Evolutionary conservation across 1,139 yeast species (phyloP), one percentile per base, ranked within the genome.

Genomic region (Candida sp.): DNA sequence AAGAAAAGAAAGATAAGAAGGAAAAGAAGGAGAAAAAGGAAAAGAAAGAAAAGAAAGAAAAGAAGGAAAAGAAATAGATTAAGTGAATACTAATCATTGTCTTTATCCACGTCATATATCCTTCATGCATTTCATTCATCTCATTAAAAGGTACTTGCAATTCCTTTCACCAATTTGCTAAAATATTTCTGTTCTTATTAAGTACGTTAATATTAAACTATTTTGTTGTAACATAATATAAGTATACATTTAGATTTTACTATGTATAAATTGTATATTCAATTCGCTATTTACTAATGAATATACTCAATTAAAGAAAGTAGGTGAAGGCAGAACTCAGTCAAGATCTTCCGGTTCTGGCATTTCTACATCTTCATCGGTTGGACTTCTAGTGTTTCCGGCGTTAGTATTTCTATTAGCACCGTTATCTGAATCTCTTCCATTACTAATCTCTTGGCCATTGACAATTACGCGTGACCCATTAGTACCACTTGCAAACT

Each of bases 1-100:
- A 73, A 38, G 68, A 69, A 48, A 70, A 71, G 53, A 48, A 69
- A 63, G 58, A 66, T 50, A 70, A 73, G 56, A 66, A 69, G 52
- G 65, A 64, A 47, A 68, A 70, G 54, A 64, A 70, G 49, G 61
- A 63, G 60, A 61, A 62, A 46, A 63, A 62, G 36, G 56, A 61
- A 54, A 50, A 52, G 41, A 54, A 56, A 43, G 61, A 63, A 60
- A 71, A 73, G 47, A 68, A 73, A 58, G 67, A 69, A 49, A 63
- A 68, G 61, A 64, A 68, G 56, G 67, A 70, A 46, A 69, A 68
- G 49, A 69, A 71, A 56, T 43, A 69, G 70, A 56, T 50, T 12
- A n/a, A 30, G 11, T 30, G 19, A 12, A n/a, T n/a, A n/a, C n/a
- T n/a, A n/a, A 30, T 12, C 11, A 5, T 12, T 30, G 5, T 12